Percentiles rank a stretch among this genome's conserved stretches.
Conservation (phyloP, 208 protist species). For the Trypanosoma rangeli region DNA sequence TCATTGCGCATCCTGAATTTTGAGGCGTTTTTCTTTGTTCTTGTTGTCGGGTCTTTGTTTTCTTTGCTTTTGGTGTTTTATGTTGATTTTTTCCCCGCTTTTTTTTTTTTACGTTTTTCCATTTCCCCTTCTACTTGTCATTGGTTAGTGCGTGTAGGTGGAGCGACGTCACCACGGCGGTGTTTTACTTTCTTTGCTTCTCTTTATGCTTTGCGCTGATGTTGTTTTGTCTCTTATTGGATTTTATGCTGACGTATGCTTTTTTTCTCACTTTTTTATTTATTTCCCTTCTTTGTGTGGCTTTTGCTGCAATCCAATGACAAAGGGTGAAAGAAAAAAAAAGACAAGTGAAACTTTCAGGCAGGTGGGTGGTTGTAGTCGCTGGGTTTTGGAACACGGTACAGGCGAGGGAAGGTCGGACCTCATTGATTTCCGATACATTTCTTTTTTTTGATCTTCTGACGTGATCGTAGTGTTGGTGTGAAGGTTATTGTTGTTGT, state of each 20-base stretch:
- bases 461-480: neutral
- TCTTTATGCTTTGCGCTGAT: conserved; percentile 1
- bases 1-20: neutral
- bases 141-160: neutral
- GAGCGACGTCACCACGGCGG: neutral
- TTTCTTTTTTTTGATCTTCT: neutral
- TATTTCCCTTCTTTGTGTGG: conserved; percentile 6
- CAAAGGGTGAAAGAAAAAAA: neutral
- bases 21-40: neutral
- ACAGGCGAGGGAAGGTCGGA: neutral
- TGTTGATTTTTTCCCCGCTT: neutral
- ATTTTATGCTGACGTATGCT: neutral
- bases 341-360: neutral
- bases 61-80: neutral
- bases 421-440: neutral
- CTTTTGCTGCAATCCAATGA: neutral
- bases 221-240: conserved; percentile 5
- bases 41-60: conserved; percentile 3
- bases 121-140: no score
- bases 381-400: neutral
- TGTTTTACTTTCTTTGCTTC: neutral
- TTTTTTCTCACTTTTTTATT: conserved; percentile 6
- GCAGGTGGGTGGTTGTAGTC: neutral
- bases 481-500: neutral
- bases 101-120: neutral